phyloP scores from a whole-genome alignment of 129 eudicot genomes.

The Dittrichia graveolens region DNA sequence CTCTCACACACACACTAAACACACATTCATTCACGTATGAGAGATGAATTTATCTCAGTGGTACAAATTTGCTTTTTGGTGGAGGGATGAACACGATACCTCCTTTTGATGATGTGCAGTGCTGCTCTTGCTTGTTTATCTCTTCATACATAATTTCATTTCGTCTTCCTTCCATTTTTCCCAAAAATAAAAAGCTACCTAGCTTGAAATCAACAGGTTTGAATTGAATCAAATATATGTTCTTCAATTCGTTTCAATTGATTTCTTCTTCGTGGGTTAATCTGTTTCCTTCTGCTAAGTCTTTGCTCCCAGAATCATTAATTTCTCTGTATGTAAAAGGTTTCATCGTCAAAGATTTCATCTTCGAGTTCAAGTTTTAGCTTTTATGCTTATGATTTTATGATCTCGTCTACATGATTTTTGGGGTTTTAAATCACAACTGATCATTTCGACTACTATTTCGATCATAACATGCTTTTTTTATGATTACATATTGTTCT shows the following conservation, averaged over 20 bases:
- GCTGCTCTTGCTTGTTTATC: neutral
- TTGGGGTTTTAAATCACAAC: neutral
- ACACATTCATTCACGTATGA: slow-evolving; percentile 32
- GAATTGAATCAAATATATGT: neutral
- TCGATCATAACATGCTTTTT: slow-evolving; percentile 27
- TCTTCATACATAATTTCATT: neutral
- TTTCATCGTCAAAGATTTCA: slow-evolving; percentile 3
- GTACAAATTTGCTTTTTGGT: slow-evolving; percentile 38
- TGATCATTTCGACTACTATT: neutral
- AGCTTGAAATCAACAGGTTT: neutral
- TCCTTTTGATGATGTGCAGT: slow-evolving; percentile 35
- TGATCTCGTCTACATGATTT: slow-evolving; percentile 26
- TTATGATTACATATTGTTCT: slow-evolving; percentile 1
- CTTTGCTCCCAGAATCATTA: too few species aligned
- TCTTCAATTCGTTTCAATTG: neutral
- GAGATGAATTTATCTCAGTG: slow-evolving; percentile 12
- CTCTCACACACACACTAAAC: slow-evolving; percentile 26
- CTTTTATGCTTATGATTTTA: slow-evolving; percentile 35
- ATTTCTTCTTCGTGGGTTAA: slow-evolving; percentile 15
- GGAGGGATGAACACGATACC: slow-evolving; percentile 54
- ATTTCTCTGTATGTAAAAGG: neutral
- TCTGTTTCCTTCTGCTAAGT: neutral
- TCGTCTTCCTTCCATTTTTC: neutral
- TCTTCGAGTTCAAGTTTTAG: slow-evolving; percentile 15
- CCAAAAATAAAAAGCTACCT: slow-evolving; percentile 5